Evolutionary conservation across 225 moss, liverwort and hornwort species (phyloP).

Genomic region (Rhytidiadelphus loreus): DNA sequence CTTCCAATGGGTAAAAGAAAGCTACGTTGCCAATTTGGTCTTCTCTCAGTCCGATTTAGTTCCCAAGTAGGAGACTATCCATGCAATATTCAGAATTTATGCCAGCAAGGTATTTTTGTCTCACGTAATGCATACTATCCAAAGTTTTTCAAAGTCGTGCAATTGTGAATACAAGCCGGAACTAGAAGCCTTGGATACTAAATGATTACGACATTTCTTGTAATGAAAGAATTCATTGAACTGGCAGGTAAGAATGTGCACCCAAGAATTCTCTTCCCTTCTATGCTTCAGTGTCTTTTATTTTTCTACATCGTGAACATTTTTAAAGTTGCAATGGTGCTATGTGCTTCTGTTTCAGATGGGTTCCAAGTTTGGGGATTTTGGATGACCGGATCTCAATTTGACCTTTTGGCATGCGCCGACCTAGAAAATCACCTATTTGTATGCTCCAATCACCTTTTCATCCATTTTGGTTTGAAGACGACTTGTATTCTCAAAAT

Average conservation of each 20-base stretch:
- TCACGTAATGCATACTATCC: too few relatives aligned
- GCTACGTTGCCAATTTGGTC: neutral
- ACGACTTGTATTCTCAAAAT: too few relatives aligned
- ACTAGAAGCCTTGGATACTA: neutral
- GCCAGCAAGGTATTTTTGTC: neutral
- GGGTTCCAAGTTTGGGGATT: neutral
- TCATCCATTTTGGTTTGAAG: too few relatives aligned
- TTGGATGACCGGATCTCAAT: too few relatives aligned
- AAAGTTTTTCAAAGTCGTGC: neutral
- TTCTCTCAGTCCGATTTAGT: too few relatives aligned
- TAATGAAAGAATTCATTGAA: neutral
- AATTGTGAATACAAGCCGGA: neutral
- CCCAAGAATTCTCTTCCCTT: neutral
- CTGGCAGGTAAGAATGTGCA: slow-evolving; percentile 21
- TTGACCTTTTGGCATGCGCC: too few relatives aligned
- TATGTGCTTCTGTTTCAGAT: too few relatives aligned
- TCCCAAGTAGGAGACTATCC: neutral
- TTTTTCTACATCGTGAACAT: neutral
- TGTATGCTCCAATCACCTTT: too few relatives aligned
- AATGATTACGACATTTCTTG: neutral
- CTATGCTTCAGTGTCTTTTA: neutral
- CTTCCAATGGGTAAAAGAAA: neutral
- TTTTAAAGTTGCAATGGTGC: neutral
- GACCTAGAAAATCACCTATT: too few relatives aligned
- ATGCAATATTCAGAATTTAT: neutral